Evolutionary conservation across 345 rosid genomes (phyloP).

Genomic region (Lepidium africanum): DNA sequence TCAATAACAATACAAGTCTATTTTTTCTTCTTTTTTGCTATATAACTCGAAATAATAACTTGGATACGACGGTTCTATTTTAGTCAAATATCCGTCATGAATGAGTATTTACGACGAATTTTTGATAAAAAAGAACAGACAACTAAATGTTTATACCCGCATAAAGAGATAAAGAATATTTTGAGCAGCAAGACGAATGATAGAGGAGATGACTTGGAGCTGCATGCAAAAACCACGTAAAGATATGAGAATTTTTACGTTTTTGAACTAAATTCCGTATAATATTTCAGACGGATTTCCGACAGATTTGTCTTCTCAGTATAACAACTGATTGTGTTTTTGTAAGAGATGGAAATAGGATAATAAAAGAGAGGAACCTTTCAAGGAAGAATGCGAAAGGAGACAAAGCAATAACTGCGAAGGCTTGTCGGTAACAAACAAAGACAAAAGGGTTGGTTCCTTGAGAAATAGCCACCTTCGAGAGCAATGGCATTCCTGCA

Average conservation of each 20-base stretch:
- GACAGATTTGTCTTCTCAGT: too few species aligned
- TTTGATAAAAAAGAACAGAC: not conserved
- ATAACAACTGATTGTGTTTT: too few species aligned
- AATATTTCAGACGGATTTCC: too few species aligned
- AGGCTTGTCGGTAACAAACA: constrained; percentile 28
- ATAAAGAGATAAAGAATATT: constrained; percentile 27
- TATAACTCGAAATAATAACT: too few species aligned
- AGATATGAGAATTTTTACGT: not conserved
- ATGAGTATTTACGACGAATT: too few species aligned
- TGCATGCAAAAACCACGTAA: not conserved
- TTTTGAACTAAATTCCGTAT: too few species aligned
- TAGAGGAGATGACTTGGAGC: constrained; percentile 17
- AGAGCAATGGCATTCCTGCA: constrained; percentile 79
- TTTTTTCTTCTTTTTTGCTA: too few species aligned
- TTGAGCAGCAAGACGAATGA: constrained; percentile 16
- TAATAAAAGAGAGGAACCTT: constrained; percentile 7
- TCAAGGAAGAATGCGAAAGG: constrained; percentile 30
- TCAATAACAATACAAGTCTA: not conserved
- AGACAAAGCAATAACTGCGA: constrained; percentile 19
- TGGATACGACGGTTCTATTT: too few species aligned
- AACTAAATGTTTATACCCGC: constrained; percentile 16
- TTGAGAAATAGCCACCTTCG: constrained; percentile 60
- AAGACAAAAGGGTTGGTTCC: constrained; percentile 33
- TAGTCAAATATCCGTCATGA: too few species aligned
- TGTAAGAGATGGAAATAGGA: not conserved